A percentile compares a stretch with the other conserved stretches of the same genome.
These are phyloP conservation scores for Annulohypoxylon moriforme DNA, from an alignment of 495 filamentous ascomycete species.

Conservation along the genomic window DNA sequence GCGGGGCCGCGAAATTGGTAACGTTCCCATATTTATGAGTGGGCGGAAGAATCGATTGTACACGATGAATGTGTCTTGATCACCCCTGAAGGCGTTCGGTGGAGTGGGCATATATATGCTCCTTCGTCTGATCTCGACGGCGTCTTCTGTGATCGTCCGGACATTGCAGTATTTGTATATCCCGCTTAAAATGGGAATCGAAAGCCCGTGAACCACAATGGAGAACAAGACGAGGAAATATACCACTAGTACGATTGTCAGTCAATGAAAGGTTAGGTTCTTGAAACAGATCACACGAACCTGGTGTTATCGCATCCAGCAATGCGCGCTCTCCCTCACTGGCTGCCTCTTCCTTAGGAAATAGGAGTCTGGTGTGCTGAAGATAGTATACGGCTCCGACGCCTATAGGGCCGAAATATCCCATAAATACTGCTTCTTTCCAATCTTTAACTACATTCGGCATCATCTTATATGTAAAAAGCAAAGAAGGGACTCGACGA, in stretches of 20 bases:
- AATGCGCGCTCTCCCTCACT: constrained; percentile 65
- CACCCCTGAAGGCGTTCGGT: constrained; percentile 59
- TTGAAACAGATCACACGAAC: constrained; percentile 10
- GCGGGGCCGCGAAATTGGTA: constrained; percentile 38
- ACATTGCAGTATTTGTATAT: constrained; percentile 61
- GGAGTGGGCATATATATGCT: constrained; percentile 64
- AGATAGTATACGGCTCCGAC: constrained; percentile 89
- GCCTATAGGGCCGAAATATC: constrained; percentile 92
- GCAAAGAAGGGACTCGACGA: constrained; percentile 54
- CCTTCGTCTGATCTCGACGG: constrained; percentile 60
- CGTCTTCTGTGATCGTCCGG: constrained; percentile 62
- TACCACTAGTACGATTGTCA: constrained; percentile 51
- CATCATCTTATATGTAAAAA: constrained; percentile 70
- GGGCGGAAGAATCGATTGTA: constrained; percentile 69
- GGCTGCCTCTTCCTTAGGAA: constrained; percentile 62
- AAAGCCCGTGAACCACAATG: constrained; percentile 68
- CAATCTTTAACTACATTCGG: constrained; percentile 70
- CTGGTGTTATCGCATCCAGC: constrained; percentile 60
- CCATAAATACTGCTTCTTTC: constrained; percentile 79
- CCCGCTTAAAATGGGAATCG: constrained; percentile 62
- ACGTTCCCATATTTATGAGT: constrained; percentile 38
- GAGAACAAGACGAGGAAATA: constrained; percentile 71
- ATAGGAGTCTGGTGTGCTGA: constrained; percentile 66
- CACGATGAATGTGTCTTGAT: constrained; percentile 57
- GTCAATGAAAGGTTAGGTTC: constrained; percentile 31